Evolutionary conservation across 1,284 basidiomycete species (phyloP).

Genomic region (Austroboletus novae-zelandiae): DNA sequence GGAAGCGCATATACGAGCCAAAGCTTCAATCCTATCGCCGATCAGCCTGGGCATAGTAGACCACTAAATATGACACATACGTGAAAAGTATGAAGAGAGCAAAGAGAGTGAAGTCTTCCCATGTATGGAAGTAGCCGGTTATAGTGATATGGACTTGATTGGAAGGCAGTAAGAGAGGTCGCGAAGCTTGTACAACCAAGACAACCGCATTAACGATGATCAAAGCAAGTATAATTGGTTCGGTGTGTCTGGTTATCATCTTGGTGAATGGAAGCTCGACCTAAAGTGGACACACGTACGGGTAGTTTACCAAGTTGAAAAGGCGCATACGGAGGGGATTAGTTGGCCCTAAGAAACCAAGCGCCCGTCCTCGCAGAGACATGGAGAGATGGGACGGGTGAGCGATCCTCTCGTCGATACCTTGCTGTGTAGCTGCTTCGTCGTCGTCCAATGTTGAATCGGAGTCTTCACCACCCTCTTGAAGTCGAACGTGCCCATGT

Average conservation of each 20-base stretch:
- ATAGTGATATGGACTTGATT: slow-evolving; percentile 44
- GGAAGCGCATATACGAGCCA: slow-evolving; percentile 88
- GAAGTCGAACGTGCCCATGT: slow-evolving; percentile 53
- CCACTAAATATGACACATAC: slow-evolving; percentile 44
- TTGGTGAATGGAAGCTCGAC: slow-evolving; percentile 1
- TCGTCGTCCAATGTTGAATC: slow-evolving; percentile 15
- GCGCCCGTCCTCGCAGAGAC: slow-evolving; percentile 75
- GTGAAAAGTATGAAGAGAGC: slow-evolving; percentile 85
- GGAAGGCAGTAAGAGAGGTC: slow-evolving; percentile 47
- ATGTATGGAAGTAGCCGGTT: slow-evolving; percentile 79
- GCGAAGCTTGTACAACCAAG: slow-evolving; percentile 78
- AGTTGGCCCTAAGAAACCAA: slow-evolving; percentile 74
- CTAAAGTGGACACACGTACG: slow-evolving; percentile 42
- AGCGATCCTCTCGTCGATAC: slow-evolving; percentile 29
- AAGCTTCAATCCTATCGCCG: slow-evolving; percentile 69
- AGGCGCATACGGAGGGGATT: slow-evolving; percentile 62
- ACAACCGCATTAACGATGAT: slow-evolving; percentile 87
- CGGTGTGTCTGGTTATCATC: slow-evolving; percentile 66
- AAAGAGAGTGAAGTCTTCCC: slow-evolving; percentile 88
- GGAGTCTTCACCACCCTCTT: slow-evolving; percentile 46
- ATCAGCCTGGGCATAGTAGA: background rate
- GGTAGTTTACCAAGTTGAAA: slow-evolving; percentile 66
- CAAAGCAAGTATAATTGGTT: slow-evolving; percentile 79
- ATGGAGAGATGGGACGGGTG: slow-evolving; percentile 33
- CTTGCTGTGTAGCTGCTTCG: slow-evolving; percentile 30